These are phyloP conservation scores for Curvularia eragrostidis DNA, from an alignment of 2,329 filamentous ascomycete genomes.

Conservation along the genomic window DNA sequence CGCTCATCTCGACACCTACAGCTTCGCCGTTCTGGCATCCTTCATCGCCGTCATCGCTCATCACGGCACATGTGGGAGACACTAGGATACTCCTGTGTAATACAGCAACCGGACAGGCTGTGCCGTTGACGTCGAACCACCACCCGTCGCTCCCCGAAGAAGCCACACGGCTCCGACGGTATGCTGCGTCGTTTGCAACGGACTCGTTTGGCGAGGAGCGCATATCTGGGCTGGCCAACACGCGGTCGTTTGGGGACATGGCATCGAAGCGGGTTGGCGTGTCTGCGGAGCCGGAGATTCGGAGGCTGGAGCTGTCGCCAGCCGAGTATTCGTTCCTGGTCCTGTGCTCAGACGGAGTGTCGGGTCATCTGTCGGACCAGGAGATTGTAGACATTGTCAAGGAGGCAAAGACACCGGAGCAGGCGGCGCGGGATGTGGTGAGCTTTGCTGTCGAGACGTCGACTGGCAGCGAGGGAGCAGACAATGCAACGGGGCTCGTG, in stretches of 20 bases:
- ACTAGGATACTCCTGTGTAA: conserved; percentile 90
- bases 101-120: conserved; percentile 78
- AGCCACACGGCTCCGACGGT: conserved; percentile 81
- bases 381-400: conserved; percentile 97
- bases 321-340: conserved; percentile 91
- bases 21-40: conserved; percentile 96
- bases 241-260: conserved; percentile 92
- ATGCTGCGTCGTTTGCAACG: conserved; percentile 84
- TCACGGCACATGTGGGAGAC: conserved; percentile 92
- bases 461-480: conserved; percentile 57
- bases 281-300: conserved; percentile 89
- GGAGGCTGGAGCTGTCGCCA: conserved; percentile 76
- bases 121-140: conserved; percentile 87
- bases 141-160: conserved; percentile 89
- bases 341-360: conserved; percentile 87
- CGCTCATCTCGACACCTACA: conserved; percentile 89
- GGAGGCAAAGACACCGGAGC: conserved; percentile 88
- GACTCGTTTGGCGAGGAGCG: conserved; percentile 98
- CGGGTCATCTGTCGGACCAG: conserved; percentile 84
- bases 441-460: conserved; percentile 86
- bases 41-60: conserved; percentile 78
- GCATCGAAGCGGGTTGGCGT: conserved; percentile 90
- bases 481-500: conserved; percentile 70
- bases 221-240: conserved; percentile 91
- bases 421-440: conserved; percentile 79